These are phyloP conservation scores for Clavispora vitiphila DNA, from an alignment of 805 yeast genomes.

Conservation along the genomic window DNA sequence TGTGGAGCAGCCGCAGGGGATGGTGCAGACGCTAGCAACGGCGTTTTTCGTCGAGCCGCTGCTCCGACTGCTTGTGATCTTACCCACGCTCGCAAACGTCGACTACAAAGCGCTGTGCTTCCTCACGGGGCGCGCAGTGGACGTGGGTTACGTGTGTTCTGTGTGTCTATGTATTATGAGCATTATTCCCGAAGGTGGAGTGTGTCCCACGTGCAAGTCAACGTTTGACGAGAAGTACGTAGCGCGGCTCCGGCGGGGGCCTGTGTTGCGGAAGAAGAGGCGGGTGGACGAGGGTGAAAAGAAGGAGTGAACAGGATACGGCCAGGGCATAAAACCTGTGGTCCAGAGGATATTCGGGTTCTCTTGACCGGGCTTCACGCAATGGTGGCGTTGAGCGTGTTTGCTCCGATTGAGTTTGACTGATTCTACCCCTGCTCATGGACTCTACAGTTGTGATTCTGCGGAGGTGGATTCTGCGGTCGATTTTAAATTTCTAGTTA, in stretches of 20 bases:
- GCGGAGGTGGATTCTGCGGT: too few species aligned
- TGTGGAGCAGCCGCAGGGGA: slow-evolving; percentile 64
- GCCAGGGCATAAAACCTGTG: too few species aligned
- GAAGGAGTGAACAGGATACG: too few species aligned
- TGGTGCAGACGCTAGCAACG: slow-evolving; percentile 75
- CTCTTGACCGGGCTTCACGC: too few species aligned
- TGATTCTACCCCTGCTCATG: too few species aligned
- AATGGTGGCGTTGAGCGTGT: too few species aligned
- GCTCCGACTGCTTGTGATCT: slow-evolving; percentile 65
- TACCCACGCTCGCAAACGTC: slow-evolving; percentile 80
- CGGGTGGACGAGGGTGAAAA: slow-evolving; percentile 8
- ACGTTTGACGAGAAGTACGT: slow-evolving; percentile 64
- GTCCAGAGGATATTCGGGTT: too few species aligned
- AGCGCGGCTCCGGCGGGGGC: slow-evolving; percentile 53
- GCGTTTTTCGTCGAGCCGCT: slow-evolving; percentile 87
- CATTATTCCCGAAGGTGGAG: slow-evolving; percentile 56
- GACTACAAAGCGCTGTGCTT: slow-evolving; percentile 95
- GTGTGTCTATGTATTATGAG: slow-evolving; percentile 85
- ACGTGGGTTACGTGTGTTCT: slow-evolving; percentile 90
- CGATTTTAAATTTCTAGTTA: too few species aligned
- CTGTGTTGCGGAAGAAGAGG: slow-evolving; percentile 41
- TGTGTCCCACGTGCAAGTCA: slow-evolving; percentile 86
- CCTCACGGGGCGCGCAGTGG: slow-evolving; percentile 83
- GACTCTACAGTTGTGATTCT: too few species aligned
- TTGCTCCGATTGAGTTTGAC: too few species aligned